Conservation (phyloP, 495 filamentous ascomycete genomes). For the Tuber melanosporum region DNA sequence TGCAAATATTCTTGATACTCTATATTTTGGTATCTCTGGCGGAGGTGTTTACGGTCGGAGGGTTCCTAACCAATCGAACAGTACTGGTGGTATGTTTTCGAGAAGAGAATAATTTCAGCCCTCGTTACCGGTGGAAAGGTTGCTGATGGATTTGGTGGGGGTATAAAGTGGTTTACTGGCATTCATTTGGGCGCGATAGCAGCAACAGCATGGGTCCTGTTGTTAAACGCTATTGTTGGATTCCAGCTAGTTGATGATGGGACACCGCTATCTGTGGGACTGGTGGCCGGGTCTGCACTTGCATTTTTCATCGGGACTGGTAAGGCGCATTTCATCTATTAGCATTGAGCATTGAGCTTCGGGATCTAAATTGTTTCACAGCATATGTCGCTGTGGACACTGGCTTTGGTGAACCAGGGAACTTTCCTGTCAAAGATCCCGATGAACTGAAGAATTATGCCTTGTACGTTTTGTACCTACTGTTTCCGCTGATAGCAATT, state of each 20-base stretch:
- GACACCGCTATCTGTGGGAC: constrained; percentile 70
- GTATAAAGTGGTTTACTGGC: constrained; percentile 74
- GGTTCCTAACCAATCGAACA: constrained; percentile 49
- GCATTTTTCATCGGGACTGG: constrained; percentile 81
- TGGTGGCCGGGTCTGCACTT: constrained; percentile 62
- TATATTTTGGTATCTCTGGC: constrained; percentile 88
- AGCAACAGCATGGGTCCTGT: constrained; percentile 80
- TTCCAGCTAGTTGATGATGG: constrained; percentile 93
- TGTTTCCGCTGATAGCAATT: constrained; percentile 82
- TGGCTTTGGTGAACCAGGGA: constrained; percentile 73
- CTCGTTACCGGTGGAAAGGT: constrained; percentile 35
- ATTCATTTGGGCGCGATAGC: constrained; percentile 84
- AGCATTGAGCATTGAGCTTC: not conserved
- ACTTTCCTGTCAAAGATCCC: constrained; percentile 57
- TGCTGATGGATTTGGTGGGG: constrained; percentile 18
- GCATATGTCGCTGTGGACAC: constrained; percentile 89
- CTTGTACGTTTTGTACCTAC: constrained; percentile 89
- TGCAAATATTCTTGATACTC: constrained; percentile 83
- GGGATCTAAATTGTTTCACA: constrained; percentile 14
- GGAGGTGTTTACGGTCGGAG: constrained; percentile 92
- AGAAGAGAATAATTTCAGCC: not conserved
- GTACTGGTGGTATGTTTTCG: constrained; percentile 33
- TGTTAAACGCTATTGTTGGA: constrained; percentile 87
- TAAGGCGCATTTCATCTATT: constrained; percentile 11
- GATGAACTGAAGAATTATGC: constrained; percentile 66